Conservation (phyloP, 2,329 filamentous ascomycete species). For the Aspergillus sp. region DNA sequence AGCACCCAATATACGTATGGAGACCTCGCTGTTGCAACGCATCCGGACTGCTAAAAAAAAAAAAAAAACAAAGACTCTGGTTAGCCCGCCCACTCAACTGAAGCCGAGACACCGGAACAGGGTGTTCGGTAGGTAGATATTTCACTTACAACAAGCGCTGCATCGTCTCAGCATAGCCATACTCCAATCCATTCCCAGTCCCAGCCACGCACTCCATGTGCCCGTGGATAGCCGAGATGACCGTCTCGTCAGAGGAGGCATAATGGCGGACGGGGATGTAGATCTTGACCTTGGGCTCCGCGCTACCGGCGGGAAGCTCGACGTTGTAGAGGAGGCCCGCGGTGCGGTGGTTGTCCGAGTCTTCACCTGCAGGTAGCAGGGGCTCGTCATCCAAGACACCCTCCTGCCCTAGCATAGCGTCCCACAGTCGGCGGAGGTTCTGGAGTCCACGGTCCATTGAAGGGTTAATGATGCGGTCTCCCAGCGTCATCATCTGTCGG, state of each 20-base stretch:
- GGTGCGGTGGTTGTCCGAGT: not conserved
- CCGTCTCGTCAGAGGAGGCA: constrained; percentile 1
- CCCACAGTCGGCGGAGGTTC: not conserved
- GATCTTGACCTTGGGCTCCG: constrained; percentile 1
- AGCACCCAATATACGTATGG: not conserved
- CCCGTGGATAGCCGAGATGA: not conserved
- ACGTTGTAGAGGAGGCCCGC: constrained; percentile 8
- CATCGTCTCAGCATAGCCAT: not conserved
- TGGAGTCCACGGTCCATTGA: not conserved
- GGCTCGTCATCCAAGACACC: not conserved
- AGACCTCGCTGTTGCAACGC: not conserved
- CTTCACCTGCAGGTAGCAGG: not conserved
- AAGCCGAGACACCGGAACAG: not conserved
- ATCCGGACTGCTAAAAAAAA: not conserved
- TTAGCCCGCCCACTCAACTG: not conserved
- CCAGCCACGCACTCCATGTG: not conserved
- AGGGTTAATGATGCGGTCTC: not conserved
- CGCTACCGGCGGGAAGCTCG: constrained; percentile 4
- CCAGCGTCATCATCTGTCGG: constrained; percentile 8
- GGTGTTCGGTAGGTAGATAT: too few relatives aligned
- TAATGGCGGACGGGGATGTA: constrained; percentile 12
- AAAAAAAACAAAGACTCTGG: not conserved
- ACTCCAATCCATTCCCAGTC: not conserved
- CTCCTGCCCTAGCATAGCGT: not conserved
- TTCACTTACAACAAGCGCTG: not conserved